Conservation (phyloP, 495 filamentous ascomycete species). For the Astrothelium macrocarpum region DNA sequence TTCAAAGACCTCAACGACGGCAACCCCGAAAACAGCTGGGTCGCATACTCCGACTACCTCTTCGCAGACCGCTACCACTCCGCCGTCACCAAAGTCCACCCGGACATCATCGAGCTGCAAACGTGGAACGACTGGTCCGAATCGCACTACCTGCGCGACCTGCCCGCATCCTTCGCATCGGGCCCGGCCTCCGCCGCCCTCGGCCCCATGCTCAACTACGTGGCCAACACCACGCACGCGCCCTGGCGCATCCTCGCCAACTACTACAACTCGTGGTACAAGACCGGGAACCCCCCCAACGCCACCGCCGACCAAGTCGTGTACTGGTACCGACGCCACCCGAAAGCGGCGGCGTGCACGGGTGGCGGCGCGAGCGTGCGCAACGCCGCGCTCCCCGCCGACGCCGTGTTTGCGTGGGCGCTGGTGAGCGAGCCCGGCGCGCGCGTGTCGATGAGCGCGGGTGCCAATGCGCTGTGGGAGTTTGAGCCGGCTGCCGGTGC, state of each 20-base stretch:
- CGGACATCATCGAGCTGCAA: constrained; percentile 24
- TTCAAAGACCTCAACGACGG: constrained; percentile 23
- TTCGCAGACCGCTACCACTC: constrained; percentile 14
- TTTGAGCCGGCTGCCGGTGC: constrained; percentile 14
- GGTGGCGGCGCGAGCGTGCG: constrained; percentile 14
- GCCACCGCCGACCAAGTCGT: constrained; percentile 20
- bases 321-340: constrained; percentile 25
- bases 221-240: constrained; percentile 14
- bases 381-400: constrained; percentile 14
- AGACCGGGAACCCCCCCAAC: constrained; percentile 14
- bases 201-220: constrained; percentile 17
- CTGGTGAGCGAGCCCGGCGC: constrained; percentile 13
- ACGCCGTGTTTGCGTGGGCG: constrained; percentile 26
- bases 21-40: constrained; percentile 18
- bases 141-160: constrained; percentile 24
- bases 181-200: constrained; percentile 16
- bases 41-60: constrained; percentile 22
- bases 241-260: constrained; percentile 24
- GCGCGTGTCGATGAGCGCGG: constrained; percentile 17
- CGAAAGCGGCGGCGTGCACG: constrained; percentile 16
- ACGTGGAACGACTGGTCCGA: constrained; percentile 26
- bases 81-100: constrained; percentile 13
- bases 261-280: constrained; percentile 21
- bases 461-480: constrained; percentile 18
- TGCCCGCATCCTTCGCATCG: constrained; percentile 9